Conservation (phyloP, 1,284 basidiomycete genomes). For the Hypsizygus ulmarius region DNA sequence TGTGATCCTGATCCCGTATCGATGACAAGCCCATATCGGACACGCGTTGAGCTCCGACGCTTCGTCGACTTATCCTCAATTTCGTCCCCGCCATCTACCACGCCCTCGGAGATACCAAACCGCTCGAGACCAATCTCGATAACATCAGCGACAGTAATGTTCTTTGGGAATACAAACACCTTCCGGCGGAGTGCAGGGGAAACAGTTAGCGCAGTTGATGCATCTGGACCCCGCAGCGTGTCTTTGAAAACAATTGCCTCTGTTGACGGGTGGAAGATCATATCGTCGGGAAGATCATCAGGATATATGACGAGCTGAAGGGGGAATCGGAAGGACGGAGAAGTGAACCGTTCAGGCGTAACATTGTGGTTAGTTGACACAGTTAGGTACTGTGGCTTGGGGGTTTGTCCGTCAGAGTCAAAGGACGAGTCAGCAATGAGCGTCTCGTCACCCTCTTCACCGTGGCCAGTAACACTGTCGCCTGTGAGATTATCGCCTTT, state of each 20-base stretch:
- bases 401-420: constrained; percentile 19
- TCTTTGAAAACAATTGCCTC: constrained; percentile 87
- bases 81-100: constrained; percentile 97
- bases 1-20: constrained; percentile 48
- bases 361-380: constrained; percentile 48
- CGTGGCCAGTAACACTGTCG: constrained; percentile 33
- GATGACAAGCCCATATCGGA: constrained; percentile 77
- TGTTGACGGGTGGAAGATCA: constrained; percentile 88
- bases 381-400: constrained; percentile 42
- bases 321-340: constrained; percentile 80
- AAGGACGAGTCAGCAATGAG: constrained; percentile 44
- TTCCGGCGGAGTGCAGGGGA: constrained; percentile 65
- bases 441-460: constrained; percentile 51
- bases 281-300: constrained; percentile 88
- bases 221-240: constrained; percentile 52
- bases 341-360: constrained; percentile 70
- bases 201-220: constrained; percentile 48
- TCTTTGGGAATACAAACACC: constrained; percentile 87
- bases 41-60: constrained; percentile 72
- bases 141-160: constrained; percentile 93
- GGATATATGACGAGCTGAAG: constrained; percentile 85
- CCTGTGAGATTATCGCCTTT: constrained; percentile 34
- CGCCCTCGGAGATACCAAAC: constrained; percentile 92
- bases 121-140: constrained; percentile 89
- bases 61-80: constrained; percentile 89